Evolutionary conservation across 257 asterid genomes (phyloP).

Genomic region (Vinca minor): DNA sequence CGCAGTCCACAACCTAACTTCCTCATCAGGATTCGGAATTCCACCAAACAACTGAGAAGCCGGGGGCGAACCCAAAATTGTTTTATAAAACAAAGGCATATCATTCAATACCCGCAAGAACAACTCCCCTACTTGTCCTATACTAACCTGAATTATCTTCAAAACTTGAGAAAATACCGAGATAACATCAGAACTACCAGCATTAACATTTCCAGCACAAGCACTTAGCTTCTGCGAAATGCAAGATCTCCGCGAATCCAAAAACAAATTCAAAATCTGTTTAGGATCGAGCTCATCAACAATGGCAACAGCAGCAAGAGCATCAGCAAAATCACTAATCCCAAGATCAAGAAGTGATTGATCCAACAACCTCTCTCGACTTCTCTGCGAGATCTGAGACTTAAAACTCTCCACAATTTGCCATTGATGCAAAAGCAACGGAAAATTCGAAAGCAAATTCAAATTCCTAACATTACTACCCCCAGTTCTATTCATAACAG

Average conservation of each 20-base stretch:
- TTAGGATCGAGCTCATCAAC: constrained; percentile 82
- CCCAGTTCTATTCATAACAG: constrained; percentile 16
- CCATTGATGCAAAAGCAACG: constrained; percentile 97
- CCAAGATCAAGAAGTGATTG: constrained; percentile 43
- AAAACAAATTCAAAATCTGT: constrained; percentile 64
- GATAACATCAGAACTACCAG: constrained; percentile 69
- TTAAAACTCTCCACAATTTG: constrained; percentile 89
- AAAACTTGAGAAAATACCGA: constrained; percentile 73
- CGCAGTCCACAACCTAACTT: constrained; percentile 77
- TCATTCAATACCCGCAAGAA: constrained; percentile 85
- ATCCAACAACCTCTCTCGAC: constrained; percentile 82
- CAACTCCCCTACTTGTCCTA: constrained; percentile 92
- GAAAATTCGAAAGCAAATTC: constrained; percentile 67
- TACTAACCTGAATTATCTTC: constrained; percentile 74
- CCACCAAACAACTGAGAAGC: constrained; percentile 99
- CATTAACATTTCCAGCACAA: constrained; percentile 52
- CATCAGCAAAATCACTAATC: constrained; percentile 85
- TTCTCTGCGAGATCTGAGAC: constrained; percentile 85
- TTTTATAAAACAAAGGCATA: constrained; percentile 89
- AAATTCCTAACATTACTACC: constrained; percentile 39
- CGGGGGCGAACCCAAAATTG: constrained; percentile 77
- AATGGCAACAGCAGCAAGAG: constrained; percentile 79
- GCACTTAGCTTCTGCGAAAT: constrained; percentile 62
- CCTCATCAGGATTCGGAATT: constrained; percentile 90
- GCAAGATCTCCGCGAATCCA: constrained; percentile 72